Evolutionary conservation across 768 basidiomycete species (phyloP).

Genomic region (Mycena epipterygia): DNA sequence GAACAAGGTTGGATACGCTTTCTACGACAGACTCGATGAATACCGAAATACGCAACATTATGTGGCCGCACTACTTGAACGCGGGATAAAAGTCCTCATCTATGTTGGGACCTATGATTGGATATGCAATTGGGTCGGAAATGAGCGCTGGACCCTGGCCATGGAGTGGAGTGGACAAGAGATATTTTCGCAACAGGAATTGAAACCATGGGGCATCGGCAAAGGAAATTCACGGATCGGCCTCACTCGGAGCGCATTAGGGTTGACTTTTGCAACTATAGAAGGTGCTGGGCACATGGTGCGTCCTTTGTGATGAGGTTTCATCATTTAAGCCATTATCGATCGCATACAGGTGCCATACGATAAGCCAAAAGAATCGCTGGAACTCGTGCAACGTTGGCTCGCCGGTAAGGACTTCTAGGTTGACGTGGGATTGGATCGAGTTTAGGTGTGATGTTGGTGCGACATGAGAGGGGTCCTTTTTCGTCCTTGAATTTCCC

Average conservation of each 20-base stretch:
- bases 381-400: slow-evolving; percentile 61
- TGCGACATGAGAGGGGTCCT: no score
- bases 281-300: slow-evolving; percentile 82
- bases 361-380: slow-evolving; percentile 67
- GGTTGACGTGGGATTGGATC: no score
- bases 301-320: neutral
- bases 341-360: slow-evolving; percentile 61
- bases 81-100: slow-evolving; percentile 76
- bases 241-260: slow-evolving; percentile 21
- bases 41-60: slow-evolving; percentile 64
- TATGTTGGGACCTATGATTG: slow-evolving; percentile 81
- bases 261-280: slow-evolving; percentile 42
- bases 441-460: no score
- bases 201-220: slow-evolving; percentile 39
- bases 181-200: slow-evolving; percentile 54
- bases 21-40: slow-evolving; percentile 58
- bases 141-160: slow-evolving; percentile 76
- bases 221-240: slow-evolving; percentile 1
- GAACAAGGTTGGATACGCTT: slow-evolving; percentile 60
- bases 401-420: slow-evolving; percentile 42
- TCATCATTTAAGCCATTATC: neutral
- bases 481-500: no score
- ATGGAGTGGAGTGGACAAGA: slow-evolving; percentile 79
- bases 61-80: slow-evolving; percentile 77
- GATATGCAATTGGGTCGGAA: slow-evolving; percentile 84